Evolutionary conservation across 2,329 filamentous ascomycete species (phyloP), one percentile per base, ranked within the genome.

Genomic region (Hypoxylon sp.): DNA sequence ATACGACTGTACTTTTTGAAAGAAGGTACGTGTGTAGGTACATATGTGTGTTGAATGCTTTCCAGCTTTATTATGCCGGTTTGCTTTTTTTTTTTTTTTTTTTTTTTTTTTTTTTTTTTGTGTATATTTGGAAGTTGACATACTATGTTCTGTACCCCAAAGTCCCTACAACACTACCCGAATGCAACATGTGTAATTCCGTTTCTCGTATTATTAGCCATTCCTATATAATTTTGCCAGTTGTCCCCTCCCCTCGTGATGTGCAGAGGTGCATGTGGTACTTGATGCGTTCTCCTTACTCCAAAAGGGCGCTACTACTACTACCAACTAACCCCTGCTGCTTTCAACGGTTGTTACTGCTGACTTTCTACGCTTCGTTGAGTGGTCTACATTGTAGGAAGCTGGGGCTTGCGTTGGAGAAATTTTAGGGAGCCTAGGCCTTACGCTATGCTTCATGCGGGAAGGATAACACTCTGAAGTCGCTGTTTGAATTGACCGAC

Each of bases 181-280:
- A 39, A 59, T 59, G 55, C 44, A 50, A 31, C 22, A 22, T 44
- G 17, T 44, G 17, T 19, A 9, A 10, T 44, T 44, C 14, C 14
- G 42, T 37, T 42, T 26, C 35, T 35, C 29, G 19, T 47, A 47
- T 44, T 50, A 50, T 50, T 50, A 50, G 46, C 22, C 24, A 44
- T 44, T 29, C 46, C 22, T 50, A 29, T 31, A 24, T 29, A 14
- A 46, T 44, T 46, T 44, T 33, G 52, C 39, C 48, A 35, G 50
- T 63, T 57, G 39, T 44, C 53, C 31, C 46, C 42, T 31, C 59
- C 35, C 50, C 65, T 61, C 51, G 46, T 68, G 61, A 65, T 67
- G 51, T 59, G 54, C 50, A 62, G 52, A 19, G 6, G 11, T 22
- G 19, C 19, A 22, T 22, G 13, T 63, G 37, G 22, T 52, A 54